Evolutionary conservation across 2,329 filamentous ascomycete genomes (phyloP).

Genomic region (Colletotrichum sp.): DNA sequence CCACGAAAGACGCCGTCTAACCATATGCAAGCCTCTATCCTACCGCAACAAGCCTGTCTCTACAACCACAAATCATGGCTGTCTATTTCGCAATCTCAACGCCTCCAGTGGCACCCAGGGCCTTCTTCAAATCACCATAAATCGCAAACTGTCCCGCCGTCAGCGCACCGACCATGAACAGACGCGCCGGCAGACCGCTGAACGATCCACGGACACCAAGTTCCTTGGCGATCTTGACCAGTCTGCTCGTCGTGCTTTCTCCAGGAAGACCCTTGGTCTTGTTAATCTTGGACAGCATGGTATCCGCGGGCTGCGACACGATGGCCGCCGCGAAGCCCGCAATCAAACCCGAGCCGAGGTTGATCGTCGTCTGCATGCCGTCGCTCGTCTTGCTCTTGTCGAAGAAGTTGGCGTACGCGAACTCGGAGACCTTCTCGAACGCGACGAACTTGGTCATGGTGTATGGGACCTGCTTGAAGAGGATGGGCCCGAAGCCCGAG

Average conservation of each 20-base stretch:
- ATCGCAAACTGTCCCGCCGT: conserved; percentile 88
- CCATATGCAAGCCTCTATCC: not conserved
- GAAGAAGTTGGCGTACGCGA: conserved; percentile 66
- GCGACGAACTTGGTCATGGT: conserved; percentile 97
- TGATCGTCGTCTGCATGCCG: conserved; percentile 77
- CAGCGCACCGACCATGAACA: conserved; percentile 70
- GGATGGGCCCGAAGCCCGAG: conserved; percentile 86
- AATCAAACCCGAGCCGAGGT: conserved; percentile 65
- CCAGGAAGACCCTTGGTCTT: conserved; percentile 88
- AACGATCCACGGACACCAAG: conserved; percentile 81
- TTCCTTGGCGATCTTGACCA: conserved; percentile 89
- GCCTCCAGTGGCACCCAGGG: conserved; percentile 74
- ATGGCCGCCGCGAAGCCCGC: conserved; percentile 83
- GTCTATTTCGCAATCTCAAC: conserved; percentile 62
- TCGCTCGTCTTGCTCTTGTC: conserved; percentile 75
- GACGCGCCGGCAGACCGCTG: conserved; percentile 79
- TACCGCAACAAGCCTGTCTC: not conserved
- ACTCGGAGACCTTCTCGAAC: conserved; percentile 86
- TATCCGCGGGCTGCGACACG: conserved; percentile 89
- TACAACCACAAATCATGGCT: not conserved
- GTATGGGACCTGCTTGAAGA: conserved; percentile 89
- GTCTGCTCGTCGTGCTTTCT: conserved; percentile 79
- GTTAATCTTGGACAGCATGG: conserved; percentile 96
- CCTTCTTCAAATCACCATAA: conserved; percentile 71
- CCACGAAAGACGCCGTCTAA: not conserved